Conservation (phyloP, 164 flowering plant genomes). For the Tinospora cordifolia region DNA sequence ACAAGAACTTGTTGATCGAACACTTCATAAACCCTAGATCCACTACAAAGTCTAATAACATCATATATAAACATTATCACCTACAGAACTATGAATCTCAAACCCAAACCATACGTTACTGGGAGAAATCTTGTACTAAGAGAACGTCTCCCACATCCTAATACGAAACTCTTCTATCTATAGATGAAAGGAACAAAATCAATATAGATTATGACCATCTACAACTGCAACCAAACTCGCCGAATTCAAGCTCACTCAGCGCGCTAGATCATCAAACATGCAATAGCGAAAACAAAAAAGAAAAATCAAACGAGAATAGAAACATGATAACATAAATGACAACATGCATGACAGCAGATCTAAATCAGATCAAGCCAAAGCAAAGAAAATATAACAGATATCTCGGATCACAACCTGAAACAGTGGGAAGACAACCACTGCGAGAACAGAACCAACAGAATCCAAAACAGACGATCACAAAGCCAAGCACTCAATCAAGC, state of each 20-base stretch:
- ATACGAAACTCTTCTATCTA: background rate
- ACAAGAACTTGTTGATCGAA: too few species aligned
- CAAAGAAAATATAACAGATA: background rate
- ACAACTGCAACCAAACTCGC: background rate
- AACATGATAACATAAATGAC: background rate
- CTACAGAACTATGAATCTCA: too few species aligned
- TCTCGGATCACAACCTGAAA: conserved; percentile 1
- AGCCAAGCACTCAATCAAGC: background rate
- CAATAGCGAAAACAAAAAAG: background rate
- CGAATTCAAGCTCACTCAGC: background rate
- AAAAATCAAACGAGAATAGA: background rate
- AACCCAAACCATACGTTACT: too few species aligned
- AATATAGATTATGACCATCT: background rate
- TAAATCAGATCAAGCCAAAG: background rate
- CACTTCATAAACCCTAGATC: too few species aligned
- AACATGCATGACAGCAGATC: background rate
- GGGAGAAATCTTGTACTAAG: too few species aligned
- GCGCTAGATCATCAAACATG: background rate
- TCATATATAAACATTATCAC: too few species aligned
- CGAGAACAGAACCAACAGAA: background rate
- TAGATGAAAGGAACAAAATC: background rate
- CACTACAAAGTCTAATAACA: too few species aligned
- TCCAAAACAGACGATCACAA: background rate
- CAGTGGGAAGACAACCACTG: background rate
- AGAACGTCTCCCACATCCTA: background rate